Evolutionary conservation across 805 yeast genomes (phyloP).

Genomic region (Candida rishiriensis): DNA sequence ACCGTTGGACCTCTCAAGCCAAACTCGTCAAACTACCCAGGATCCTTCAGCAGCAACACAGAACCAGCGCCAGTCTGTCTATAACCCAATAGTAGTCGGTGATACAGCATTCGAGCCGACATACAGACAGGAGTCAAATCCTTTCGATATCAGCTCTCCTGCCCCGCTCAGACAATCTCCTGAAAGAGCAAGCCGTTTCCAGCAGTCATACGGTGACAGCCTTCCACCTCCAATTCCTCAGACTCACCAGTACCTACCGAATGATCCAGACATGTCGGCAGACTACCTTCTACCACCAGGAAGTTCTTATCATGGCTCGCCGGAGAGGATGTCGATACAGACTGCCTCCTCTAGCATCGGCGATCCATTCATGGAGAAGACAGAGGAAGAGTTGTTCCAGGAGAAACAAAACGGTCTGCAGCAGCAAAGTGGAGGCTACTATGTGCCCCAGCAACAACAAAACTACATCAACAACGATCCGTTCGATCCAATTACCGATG

Average conservation of each 20-base stretch:
- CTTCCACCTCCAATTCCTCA: neutral
- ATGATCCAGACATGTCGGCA: neutral
- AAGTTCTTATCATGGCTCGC: neutral
- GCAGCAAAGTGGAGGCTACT: neutral
- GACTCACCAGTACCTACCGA: neutral
- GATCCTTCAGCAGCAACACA: neutral
- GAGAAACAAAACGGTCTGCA: neutral
- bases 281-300: neutral
- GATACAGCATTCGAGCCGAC: neutral
- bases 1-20: neutral
- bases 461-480: neutral
- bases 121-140: neutral
- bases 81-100: constrained; percentile 1
- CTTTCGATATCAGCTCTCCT: too few species aligned
- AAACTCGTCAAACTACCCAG: neutral
- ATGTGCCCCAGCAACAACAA: neutral
- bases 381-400: neutral
- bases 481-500: neutral
- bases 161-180: neutral
- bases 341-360: neutral
- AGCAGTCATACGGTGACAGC: too few species aligned
- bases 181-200: neutral
- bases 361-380: neutral
- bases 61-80: neutral
- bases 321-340: neutral